Base-by-base conservation (phyloP, 305 asterid species). In the Fraxinus dipetala region DNA sequence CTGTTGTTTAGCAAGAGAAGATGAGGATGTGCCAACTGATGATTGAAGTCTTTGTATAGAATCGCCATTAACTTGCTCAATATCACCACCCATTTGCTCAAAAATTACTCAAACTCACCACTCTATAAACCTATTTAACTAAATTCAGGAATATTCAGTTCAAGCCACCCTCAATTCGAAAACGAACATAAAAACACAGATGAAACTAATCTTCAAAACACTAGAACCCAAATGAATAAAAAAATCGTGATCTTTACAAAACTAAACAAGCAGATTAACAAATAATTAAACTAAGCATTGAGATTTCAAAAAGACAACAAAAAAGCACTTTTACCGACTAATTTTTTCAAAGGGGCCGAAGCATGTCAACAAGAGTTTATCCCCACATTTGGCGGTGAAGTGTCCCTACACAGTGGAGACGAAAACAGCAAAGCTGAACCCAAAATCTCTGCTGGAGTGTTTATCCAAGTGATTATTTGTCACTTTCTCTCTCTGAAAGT, bases 21-120 rank as follows among this genome's bases (percentile, higher is more conserved):
- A 91, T 11, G 95, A 85, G 40, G 97, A 91, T 65, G 95, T 88
- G 76, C 93, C 96, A 77, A 88, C 87, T 38, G 97, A 90, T 79
- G 97, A 90, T 82, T 92, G 95, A 83, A 92, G 92, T 54, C 96
- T 90, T 16, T 89, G 95, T 48, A 90, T 74, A 86, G 81, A 80
- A 78, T 85, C 89, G 82, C 82, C 77, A 48, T 81, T 87, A 81
- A 88, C 93, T 85, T 91, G 92, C 59, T 87, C 97, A 74, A 83
- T 86, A 77, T 90, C 93, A 80, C 92, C 93, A 43, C 88, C 89
- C 98, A 92, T 93, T 84, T 86, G 63, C 85, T 63, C 59, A 82
- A 81, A 77, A 63, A 22, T 22, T 22, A 24, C 72, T 63, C 72
- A 63, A 8, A 24, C 81, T 69, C 85, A 38, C 78, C 51, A 76